Base-by-base conservation (phyloP, 192 early-diverging fungal genomes). In the Backusella psychrophila region DNA sequence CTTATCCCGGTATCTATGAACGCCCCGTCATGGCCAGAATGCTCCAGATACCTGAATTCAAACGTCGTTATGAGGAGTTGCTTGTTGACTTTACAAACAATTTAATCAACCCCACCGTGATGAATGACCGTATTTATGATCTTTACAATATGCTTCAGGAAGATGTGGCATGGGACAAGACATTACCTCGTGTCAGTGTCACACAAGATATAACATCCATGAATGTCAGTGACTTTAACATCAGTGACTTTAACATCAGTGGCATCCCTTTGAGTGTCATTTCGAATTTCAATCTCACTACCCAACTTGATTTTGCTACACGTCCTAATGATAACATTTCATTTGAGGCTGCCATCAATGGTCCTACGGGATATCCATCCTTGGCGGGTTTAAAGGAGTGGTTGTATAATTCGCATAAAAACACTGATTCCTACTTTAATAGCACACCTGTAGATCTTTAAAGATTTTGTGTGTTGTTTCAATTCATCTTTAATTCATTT, bases 351-450 rank as follows among this genome's bases (percentile, higher is more conserved):
- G 73, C 78, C 5, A 42, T 80, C 19, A 66, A 74, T 36, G 78
- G 78, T 19, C 69, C 74, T 6, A 80, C 78, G 4, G 69, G 69
- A 3, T 4, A 67, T 63, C 33, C 29, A 19, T 41, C 74, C 4
- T 44, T 75, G 14, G 21, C 69, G 41, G 73, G 74, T 17, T 1
- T 80, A 0, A 72, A 75, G 21, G 74, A 80, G 53, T 80, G 73
- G 73, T 53, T 76, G 9, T 0, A 26, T 33, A 11, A 44, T 26
- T 29, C 34, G 6, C 68, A 29, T 34, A 9, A 41, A 38, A 69
- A 69, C 7, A 69, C 68, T 9, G 56, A 63, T 29, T 1, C 1
- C 2, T 63, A 5, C 12, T 63, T 63, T 63, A 63, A 63, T 63
- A 63, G 23, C 12, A 63, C 56, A 29, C 56, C 56, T 29, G 56